Conservation (phyloP, 1,139 yeast species). For the Zygoascus sp. region DNA sequence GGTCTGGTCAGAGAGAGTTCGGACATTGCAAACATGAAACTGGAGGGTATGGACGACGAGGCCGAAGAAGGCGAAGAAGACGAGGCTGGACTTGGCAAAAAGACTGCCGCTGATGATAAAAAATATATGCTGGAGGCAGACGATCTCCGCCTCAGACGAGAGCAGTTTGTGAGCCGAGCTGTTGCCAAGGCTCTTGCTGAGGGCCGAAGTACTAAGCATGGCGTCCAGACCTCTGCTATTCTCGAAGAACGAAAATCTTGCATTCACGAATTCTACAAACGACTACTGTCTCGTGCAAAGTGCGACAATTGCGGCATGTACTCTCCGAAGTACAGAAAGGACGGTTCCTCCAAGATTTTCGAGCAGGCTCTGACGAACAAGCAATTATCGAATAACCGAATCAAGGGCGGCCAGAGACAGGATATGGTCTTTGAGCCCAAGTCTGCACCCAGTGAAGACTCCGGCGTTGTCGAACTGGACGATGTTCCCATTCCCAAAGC, state of each 20-base stretch:
- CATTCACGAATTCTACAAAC: slow-evolving; percentile 71
- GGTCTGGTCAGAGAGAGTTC: slow-evolving; percentile 79
- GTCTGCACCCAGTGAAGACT: slow-evolving; percentile 26
- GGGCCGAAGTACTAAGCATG: slow-evolving; percentile 63
- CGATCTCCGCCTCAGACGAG: slow-evolving; percentile 53
- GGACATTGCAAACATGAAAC: slow-evolving; percentile 61
- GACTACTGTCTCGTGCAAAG: slow-evolving; percentile 67
- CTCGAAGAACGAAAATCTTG: slow-evolving; percentile 78
- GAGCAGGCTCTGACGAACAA: slow-evolving; percentile 81
- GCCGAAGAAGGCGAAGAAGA: slow-evolving; percentile 39
- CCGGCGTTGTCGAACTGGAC: slow-evolving; percentile 28
- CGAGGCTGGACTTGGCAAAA: slow-evolving; percentile 22
- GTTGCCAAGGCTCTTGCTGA: slow-evolving; percentile 73
- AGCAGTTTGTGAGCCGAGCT: slow-evolving; percentile 61
- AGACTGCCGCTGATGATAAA: slow-evolving; percentile 24
- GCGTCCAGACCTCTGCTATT: slow-evolving; percentile 77
- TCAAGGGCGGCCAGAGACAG: slow-evolving; percentile 71
- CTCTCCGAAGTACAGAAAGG: slow-evolving; percentile 91
- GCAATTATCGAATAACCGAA: slow-evolving; percentile 71
- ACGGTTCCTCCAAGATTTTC: slow-evolving; percentile 88
- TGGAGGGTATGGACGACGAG: slow-evolving; percentile 38
- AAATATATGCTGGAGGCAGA: slow-evolving; percentile 31
- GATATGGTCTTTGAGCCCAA: slow-evolving; percentile 53
- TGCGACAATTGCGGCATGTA: slow-evolving; percentile 97
- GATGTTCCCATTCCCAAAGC: slow-evolving; percentile 41